A percentile compares a stretch with the other conserved stretches of the same genome.
Evolutionary conservation across 495 filamentous ascomycete genomes (phyloP).

Genomic region (Hyaloscypha variabilis): DNA sequence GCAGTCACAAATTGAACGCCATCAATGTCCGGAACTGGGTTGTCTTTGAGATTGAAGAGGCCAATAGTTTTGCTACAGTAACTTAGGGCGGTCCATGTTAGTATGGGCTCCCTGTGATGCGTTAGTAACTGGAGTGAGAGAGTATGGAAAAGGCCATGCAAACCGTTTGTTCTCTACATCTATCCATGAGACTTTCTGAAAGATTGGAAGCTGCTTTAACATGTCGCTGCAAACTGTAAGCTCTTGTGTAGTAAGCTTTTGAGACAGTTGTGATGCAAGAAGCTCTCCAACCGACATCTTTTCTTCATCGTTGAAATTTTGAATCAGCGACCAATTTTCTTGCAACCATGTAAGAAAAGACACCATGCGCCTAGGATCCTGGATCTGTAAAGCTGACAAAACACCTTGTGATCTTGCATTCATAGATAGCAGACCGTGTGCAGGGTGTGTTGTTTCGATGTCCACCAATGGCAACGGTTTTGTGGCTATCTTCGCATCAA

Average conservation of each 20-base stretch:
- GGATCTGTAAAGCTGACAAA: neutral
- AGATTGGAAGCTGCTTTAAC: constrained; percentile 19
- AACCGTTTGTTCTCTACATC: constrained; percentile 15
- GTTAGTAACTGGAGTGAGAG: constrained; percentile 6
- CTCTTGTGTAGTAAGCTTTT: neutral
- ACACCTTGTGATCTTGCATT: neutral
- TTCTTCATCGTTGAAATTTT: constrained; percentile 12
- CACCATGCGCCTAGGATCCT: neutral
- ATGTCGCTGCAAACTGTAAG: neutral
- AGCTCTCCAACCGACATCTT: constrained; percentile 4
- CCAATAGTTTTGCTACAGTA: constrained; percentile 11
- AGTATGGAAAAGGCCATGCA: constrained; percentile 1
- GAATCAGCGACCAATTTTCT: neutral
- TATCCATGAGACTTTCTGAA: constrained; percentile 21
- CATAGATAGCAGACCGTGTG: neutral
- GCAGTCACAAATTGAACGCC: constrained; percentile 23
- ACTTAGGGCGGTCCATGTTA: constrained; percentile 18
- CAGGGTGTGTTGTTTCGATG: neutral
- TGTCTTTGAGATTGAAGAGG: constrained; percentile 7
- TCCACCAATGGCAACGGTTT: constrained; percentile 1
- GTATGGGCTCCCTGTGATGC: constrained; percentile 1
- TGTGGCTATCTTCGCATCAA: constrained; percentile 14
- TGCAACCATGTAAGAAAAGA: neutral
- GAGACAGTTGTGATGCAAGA: constrained; percentile 9
- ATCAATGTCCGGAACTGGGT: constrained; percentile 18